Percentiles rank a stretch among this genome's conserved stretches.
phyloP scores from a whole-genome alignment of 306 rosid species.

The Dalbergia oliveri region DNA sequence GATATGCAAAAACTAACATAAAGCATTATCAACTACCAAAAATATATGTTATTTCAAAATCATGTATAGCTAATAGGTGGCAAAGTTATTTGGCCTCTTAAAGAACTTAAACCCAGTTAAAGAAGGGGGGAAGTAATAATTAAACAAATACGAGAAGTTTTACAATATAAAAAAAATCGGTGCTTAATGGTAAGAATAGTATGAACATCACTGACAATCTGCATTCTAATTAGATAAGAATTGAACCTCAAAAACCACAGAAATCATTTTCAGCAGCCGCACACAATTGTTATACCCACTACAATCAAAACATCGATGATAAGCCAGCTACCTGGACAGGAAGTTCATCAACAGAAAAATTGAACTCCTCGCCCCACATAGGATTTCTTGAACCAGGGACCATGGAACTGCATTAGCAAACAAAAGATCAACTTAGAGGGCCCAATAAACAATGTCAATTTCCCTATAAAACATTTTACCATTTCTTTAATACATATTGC shows the following conservation, averaged over 20 bases:
- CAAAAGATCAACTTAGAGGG: conserved; percentile 46
- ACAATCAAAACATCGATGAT: conserved; percentile 32
- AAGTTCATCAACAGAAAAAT: conserved; percentile 93
- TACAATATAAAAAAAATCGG: neutral
- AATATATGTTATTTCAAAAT: conserved; percentile 7
- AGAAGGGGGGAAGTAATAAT: neutral
- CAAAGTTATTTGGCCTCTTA: conserved; percentile 9
- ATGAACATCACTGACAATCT: conserved; percentile 23
- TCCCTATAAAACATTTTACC: conserved; percentile 23
- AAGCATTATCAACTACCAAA: conserved; percentile 32
- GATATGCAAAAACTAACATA: conserved; percentile 7
- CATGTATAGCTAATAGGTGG: conserved; percentile 12
- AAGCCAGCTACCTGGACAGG: conserved; percentile 81
- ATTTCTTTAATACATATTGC: conserved; percentile 24
- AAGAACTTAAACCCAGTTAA: conserved; percentile 8
- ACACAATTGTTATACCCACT: conserved; percentile 21
- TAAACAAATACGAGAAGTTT: conserved; percentile 26
- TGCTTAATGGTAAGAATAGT: conserved; percentile 30
- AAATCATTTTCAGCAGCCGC: conserved; percentile 36
- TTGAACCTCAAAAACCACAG: conserved; percentile 38
- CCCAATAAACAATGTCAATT: conserved; percentile 22
- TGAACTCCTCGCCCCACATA: conserved; percentile 99
- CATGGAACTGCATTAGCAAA: conserved; percentile 83
- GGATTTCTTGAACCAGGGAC: conserved; percentile 99
- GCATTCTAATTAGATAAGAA: conserved; percentile 27